Evolutionary conservation across 768 basidiomycete genomes (phyloP).

Genomic region (Candolleomyces efflorescens): DNA sequence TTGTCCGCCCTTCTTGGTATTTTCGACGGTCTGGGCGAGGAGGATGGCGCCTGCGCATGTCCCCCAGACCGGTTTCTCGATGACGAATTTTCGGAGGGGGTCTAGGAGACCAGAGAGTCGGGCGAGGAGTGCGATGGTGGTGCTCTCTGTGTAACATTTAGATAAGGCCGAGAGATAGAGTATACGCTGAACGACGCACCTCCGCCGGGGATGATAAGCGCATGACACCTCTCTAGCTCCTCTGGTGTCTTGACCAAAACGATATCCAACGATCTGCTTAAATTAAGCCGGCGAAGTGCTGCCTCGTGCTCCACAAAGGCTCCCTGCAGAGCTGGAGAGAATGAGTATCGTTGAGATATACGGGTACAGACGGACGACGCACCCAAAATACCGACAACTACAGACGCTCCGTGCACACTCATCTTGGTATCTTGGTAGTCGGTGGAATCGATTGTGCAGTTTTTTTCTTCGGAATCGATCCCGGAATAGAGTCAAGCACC

Average conservation of each 20-base stretch:
- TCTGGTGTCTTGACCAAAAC: constrained; percentile 66
- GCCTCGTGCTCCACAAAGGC: constrained; percentile 86
- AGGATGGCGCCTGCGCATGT: constrained; percentile 96
- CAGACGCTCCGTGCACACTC: background rate
- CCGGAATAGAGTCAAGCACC: background rate
- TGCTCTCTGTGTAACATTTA: constrained; percentile 60
- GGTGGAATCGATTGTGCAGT: background rate
- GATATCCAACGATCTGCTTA: constrained; percentile 40
- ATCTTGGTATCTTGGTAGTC: background rate
- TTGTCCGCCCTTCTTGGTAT: constrained; percentile 83
- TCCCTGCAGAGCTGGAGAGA: constrained; percentile 74
- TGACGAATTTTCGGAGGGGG: constrained; percentile 74
- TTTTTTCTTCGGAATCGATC: background rate
- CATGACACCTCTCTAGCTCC: constrained; percentile 77
- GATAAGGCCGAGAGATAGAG: background rate
- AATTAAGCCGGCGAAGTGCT: constrained; percentile 55
- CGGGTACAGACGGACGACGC: constrained; percentile 12
- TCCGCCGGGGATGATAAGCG: constrained; percentile 92
- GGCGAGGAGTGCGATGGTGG: constrained; percentile 81
- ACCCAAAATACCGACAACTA: constrained; percentile 50
- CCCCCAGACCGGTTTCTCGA: constrained; percentile 81
- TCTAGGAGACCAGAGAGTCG: constrained; percentile 71
- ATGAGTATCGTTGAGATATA: constrained; percentile 3
- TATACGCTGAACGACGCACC: constrained; percentile 34
- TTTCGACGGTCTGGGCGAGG: constrained; percentile 67